Evolutionary conservation across 129 eudicot genomes (phyloP).

Genomic region (Helianthus tuberosus): DNA sequence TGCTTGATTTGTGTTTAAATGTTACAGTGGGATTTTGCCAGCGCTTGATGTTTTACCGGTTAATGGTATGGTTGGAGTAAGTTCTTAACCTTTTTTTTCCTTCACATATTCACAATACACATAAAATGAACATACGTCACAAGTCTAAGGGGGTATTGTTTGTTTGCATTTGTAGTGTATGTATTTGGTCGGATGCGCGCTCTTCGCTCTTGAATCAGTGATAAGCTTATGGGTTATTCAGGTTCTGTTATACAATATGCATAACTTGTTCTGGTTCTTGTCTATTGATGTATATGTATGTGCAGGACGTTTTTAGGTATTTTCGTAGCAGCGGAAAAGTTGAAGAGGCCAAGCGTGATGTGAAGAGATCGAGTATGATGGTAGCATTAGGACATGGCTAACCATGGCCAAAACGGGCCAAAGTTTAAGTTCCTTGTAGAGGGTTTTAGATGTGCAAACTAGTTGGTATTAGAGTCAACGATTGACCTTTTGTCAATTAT

Average conservation of each 20-base stretch:
- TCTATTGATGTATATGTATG: background rate
- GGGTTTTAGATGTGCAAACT: background rate
- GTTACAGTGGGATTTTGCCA: slow-evolving; percentile 22
- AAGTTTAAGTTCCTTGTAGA: background rate
- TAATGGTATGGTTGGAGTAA: slow-evolving; percentile 1
- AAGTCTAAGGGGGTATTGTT: background rate
- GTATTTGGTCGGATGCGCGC: slow-evolving; percentile 18
- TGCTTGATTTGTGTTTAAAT: background rate
- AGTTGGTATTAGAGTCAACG: background rate
- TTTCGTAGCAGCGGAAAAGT: slow-evolving; percentile 23
- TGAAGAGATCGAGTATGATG: slow-evolving; percentile 13
- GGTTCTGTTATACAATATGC: background rate
- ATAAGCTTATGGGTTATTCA: slow-evolving; percentile 22
- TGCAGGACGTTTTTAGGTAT: slow-evolving; percentile 25
- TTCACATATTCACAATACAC: background rate
- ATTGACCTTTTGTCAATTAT: background rate
- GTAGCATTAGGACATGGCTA: slow-evolving; percentile 20
- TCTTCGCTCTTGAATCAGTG: slow-evolving; percentile 21
- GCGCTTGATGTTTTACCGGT: slow-evolving; percentile 6
- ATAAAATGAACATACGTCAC: background rate
- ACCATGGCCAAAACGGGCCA: background rate
- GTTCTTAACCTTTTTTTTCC: background rate
- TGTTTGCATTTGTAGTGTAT: slow-evolving; percentile 12
- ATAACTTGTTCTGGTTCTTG: background rate
- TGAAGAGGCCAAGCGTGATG: slow-evolving; percentile 15